These are phyloP conservation scores for Fomitopsis pinicola DNA, from an alignment of 1,284 basidiomycete genomes.

Conservation along the genomic window DNA sequence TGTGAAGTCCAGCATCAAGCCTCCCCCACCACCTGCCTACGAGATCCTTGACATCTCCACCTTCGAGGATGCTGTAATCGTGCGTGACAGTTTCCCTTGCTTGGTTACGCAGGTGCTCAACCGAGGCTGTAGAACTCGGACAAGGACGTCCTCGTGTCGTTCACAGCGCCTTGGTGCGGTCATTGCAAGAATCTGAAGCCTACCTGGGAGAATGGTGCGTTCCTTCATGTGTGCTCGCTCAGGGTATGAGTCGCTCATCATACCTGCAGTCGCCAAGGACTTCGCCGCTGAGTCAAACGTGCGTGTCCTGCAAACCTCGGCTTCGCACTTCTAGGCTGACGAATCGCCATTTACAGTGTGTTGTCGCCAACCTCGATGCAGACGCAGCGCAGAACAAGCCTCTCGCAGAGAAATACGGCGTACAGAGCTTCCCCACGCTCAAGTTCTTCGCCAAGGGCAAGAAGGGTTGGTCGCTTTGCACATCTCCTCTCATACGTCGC, in stretches of 20 bases:
- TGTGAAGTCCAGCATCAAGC: slow-evolving; percentile 82
- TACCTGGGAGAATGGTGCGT: slow-evolving; percentile 66
- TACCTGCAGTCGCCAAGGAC: slow-evolving; percentile 57
- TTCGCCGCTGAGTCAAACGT: slow-evolving; percentile 80
- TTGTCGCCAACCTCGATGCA: slow-evolving; percentile 89
- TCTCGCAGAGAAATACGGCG: slow-evolving; percentile 71
- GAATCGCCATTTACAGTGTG: slow-evolving; percentile 45
- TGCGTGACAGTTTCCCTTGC: slow-evolving; percentile 17
- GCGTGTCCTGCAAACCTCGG: slow-evolving; percentile 20
- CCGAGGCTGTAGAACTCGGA: slow-evolving; percentile 49
- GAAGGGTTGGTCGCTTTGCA: slow-evolving; percentile 14
- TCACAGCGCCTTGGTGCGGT: slow-evolving; percentile 88
- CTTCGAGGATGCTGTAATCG: slow-evolving; percentile 75
- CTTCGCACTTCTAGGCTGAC: background rate
- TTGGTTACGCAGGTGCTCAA: slow-evolving; percentile 3
- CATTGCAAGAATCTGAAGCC: slow-evolving; percentile 90
- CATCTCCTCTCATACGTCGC: background rate
- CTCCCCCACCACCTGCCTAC: slow-evolving; percentile 75
- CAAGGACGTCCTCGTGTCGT: slow-evolving; percentile 88
- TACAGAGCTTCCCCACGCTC: slow-evolving; percentile 84
- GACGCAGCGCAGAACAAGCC: slow-evolving; percentile 80
- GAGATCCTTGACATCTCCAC: slow-evolving; percentile 66
- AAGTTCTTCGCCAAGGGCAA: slow-evolving; percentile 87
- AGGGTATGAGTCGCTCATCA: slow-evolving; percentile 1
- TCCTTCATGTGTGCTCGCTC: background rate